Evolutionary conservation across 2,329 filamentous ascomycete genomes (phyloP), one percentile per base, ranked within the genome.

Genomic region (Colletotrichum zoysiae): DNA sequence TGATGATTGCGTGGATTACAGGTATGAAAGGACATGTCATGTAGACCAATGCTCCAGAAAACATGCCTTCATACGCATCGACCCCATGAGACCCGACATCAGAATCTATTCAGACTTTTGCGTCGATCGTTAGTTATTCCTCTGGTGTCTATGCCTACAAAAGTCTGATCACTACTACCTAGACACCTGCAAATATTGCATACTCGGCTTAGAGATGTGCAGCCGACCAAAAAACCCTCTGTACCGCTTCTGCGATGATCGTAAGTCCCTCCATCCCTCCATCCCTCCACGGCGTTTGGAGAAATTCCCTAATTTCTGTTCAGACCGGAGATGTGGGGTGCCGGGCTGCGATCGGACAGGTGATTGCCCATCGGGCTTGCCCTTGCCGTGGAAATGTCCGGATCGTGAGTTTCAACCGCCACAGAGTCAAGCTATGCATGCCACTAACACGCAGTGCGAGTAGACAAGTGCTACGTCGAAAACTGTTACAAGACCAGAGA

Each of bases 51-150:
- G 70, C 66, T 64, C 59, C 33, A 63, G 60, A 12, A 72, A 72
- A 48, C 70, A 72, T 65, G 65, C 70, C 30, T 72, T 70, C n/a
- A 18, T 72, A 30, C 59, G 59, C 23, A 67, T 55, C 42, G 70
- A 68, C 20, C 51, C 59, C 8, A 9, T 30, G 2, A 42, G 62
- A 35, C 58, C 59, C 9, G 55, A 68, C 14, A 55, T 69, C 55
- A 65, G 55, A 23, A 40, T 72, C 40, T 72, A 72, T 55, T 72
- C 70, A 1, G 70, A 72, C 11, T 72, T 70, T 20, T 71, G 69
- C 38, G 69, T 69, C 3, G 70, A 72, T 30, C 70, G 70, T 70
- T 18, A 60, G 70, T 65, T 6, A 16, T 23, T 0, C 1, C 2
- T 4, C 5, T 9, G 12, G 1, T 8, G 23, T 42, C n/a, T 6